Evolutionary conservation across 176 grass and related monocot species (phyloP).

Genomic region (Ensete ventricosum): DNA sequence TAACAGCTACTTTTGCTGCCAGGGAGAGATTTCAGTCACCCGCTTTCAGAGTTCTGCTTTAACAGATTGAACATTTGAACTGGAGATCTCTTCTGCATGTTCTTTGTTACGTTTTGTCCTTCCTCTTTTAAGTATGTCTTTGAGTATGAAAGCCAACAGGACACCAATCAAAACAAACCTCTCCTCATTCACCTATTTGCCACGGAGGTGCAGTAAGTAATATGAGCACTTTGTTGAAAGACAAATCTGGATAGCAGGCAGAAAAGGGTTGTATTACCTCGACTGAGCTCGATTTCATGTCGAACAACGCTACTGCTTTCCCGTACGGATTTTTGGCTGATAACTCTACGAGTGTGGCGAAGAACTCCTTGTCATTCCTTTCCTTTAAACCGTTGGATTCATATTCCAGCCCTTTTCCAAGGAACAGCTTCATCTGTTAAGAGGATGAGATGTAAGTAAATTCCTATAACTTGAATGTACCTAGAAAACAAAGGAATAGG

Average conservation of each 20-base stretch:
- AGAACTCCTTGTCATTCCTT: conserved; percentile 25
- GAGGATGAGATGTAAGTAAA: conserved; percentile 9
- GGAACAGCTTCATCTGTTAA: conserved; percentile 65
- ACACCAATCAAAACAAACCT: conserved; percentile 23
- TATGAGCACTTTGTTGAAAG: neutral
- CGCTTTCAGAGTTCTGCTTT: too few relatives aligned
- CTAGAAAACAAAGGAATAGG: neutral
- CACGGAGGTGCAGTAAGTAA: neutral
- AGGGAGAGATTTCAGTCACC: neutral
- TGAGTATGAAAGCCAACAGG: conserved; percentile 7
- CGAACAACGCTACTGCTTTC: conserved; percentile 52
- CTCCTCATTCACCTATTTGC: conserved; percentile 18
- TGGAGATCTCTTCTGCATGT: neutral
- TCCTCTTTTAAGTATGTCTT: neutral
- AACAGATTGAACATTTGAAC: too few relatives aligned
- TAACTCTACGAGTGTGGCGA: conserved; percentile 56
- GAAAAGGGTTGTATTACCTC: conserved; percentile 28
- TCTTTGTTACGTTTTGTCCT: neutral
- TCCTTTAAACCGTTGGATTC: conserved; percentile 43
- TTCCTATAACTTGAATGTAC: neutral
- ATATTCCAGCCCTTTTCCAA: conserved; percentile 62
- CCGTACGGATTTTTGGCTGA: conserved; percentile 58
- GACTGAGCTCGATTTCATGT: conserved; percentile 46
- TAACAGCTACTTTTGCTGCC: neutral
- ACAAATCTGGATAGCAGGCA: neutral